Base-by-base conservation (phyloP, 1,284 basidiomycete species). In the Testicularia cyperi region DNA sequence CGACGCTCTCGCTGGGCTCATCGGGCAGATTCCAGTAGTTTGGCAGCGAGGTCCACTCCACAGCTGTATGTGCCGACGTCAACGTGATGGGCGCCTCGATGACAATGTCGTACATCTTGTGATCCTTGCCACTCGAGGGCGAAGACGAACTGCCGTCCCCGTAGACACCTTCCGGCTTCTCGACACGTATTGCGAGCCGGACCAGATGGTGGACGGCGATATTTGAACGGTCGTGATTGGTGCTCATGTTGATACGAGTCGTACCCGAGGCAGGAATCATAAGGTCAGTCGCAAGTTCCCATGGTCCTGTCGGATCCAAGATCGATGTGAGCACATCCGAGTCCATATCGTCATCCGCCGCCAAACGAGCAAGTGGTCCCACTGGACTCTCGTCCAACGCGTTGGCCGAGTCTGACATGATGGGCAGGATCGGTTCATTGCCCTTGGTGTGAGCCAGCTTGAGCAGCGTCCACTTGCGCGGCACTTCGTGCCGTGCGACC, bases 181-280 rank as follows among this genome's bases (percentile, higher is more conserved):
- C 88, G 13, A 96, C 87, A 14, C 92, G 82, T 61, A 97, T 84
- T 12, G 88, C 82, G 35, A 92, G 82, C 79, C 91, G 91, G 56
- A 98, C 80, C 54, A 82, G 79, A 77, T 98, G 94, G 2, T 82
- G 81, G 21, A 95, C 83, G 14, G 82, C 79, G 61, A 96, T 86
- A 71, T 90, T 90, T 51, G 88, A 86, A 65, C 83, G 83, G 61
- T 84, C 82, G 77, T 91, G 90, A 76, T 85, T 86, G 71, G 88
- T 91, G 16, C 89, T 88, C 58, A 90, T 87, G 69, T 85, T 86
- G 54, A 97, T 77, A 37, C 78, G 77, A 6, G 76, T 76, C 12
- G 70, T 46, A 68, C 73, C 21, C 80, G 66, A 37, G 64, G 57
- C 53, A 8, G 68, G 65, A 15, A 75, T 56, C 9, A 24, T 36